Conservation (phyloP, 2,329 filamentous ascomycete species). For the Colletotrichum echinochloae region DNA sequence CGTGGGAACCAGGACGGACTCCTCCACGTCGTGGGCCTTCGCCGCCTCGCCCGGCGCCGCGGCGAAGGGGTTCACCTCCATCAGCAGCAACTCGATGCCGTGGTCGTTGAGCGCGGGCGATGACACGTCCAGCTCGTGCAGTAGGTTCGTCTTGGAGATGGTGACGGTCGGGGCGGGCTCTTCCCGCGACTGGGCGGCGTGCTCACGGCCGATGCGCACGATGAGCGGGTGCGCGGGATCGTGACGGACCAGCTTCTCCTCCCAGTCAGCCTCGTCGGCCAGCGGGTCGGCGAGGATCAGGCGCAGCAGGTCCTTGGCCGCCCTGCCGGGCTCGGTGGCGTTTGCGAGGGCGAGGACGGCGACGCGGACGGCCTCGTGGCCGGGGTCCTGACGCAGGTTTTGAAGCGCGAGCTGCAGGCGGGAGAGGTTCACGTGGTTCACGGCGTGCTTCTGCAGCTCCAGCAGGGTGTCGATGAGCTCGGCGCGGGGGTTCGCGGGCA, state of each 20-base stretch:
- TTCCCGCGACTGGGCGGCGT: background rate
- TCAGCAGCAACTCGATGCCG: conserved; percentile 73
- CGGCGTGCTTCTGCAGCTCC: conserved; percentile 70
- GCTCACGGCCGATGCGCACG: conserved; percentile 57
- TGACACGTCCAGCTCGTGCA: conserved; percentile 72
- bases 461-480: conserved; percentile 71
- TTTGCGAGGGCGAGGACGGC: conserved; percentile 65
- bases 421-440: conserved; percentile 74
- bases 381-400: conserved; percentile 68
- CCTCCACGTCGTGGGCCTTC: conserved; percentile 60
- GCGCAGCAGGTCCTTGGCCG: conserved; percentile 74
- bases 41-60: conserved; percentile 54
- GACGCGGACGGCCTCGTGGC: conserved; percentile 69
- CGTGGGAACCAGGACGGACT: conserved; percentile 79
- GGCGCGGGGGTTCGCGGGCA: conserved; percentile 52
- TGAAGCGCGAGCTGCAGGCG: conserved; percentile 78
- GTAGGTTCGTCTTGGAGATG: conserved; percentile 50
- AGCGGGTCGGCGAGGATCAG: conserved; percentile 79
- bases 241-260: conserved; percentile 67
- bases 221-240: conserved; percentile 69
- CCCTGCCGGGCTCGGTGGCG: conserved; percentile 54
- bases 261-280: conserved; percentile 72
- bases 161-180: conserved; percentile 18
- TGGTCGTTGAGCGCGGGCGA: conserved; percentile 71
- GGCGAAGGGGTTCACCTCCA: conserved; percentile 63